These are phyloP conservation scores for Talaromyces nanjingensis DNA, from an alignment of 495 filamentous ascomycete genomes.

Conservation along the genomic window DNA sequence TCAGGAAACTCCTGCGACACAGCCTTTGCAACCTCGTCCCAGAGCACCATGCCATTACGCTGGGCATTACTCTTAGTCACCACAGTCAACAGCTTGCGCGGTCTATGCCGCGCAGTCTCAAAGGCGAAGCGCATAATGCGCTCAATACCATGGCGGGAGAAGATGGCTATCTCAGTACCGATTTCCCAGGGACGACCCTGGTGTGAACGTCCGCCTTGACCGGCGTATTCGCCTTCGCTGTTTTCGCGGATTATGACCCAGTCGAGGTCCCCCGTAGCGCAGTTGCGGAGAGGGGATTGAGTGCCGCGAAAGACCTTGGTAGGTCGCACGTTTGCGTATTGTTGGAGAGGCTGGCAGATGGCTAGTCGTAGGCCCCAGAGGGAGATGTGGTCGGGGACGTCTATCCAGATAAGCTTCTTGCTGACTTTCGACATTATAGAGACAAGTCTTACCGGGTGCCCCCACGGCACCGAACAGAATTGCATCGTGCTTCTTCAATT, in stretches of 20 bases:
- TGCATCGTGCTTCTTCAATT: conserved; percentile 45
- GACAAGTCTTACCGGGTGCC: conserved; percentile 34
- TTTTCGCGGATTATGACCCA: conserved; percentile 48
- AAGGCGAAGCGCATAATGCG: conserved; percentile 45
- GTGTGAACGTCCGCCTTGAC: conserved; percentile 41
- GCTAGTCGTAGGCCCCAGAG: conserved; percentile 44
- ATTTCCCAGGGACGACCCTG: conserved; percentile 35
- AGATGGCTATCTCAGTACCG: conserved; percentile 42
- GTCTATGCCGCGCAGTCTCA: conserved; percentile 30
- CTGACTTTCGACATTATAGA: neutral
- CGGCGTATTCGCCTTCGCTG: conserved; percentile 44
- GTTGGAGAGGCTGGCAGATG: conserved; percentile 41
- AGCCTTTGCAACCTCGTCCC: conserved; percentile 36
- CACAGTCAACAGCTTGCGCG: conserved; percentile 36
- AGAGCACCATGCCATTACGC: conserved; percentile 43
- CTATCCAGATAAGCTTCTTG: conserved; percentile 3
- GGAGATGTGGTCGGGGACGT: conserved; percentile 45
- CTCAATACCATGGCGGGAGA: conserved; percentile 39
- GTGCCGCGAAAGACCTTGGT: conserved; percentile 37
- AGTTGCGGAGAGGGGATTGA: conserved; percentile 31
- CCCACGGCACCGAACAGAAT: conserved; percentile 53
- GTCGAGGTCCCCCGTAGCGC: conserved; percentile 29
- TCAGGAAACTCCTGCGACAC: conserved; percentile 40
- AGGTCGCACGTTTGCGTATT: conserved; percentile 45
- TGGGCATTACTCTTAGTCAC: conserved; percentile 48